Conservation (phyloP, 495 filamentous ascomycete genomes). For the Penicillium desertorum region DNA sequence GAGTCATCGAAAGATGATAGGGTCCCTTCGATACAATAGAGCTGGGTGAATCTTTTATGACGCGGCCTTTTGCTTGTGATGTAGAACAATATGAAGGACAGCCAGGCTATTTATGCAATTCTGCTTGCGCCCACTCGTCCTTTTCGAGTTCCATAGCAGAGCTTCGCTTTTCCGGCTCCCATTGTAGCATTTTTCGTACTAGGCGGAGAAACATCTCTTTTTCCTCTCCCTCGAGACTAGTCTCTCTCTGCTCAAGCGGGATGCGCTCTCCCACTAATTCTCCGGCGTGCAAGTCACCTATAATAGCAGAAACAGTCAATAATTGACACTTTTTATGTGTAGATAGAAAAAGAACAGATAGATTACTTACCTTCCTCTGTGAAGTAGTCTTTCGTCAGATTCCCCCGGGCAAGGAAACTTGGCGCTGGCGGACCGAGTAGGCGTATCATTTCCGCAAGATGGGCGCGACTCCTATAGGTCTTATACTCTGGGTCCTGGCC, state of each 20-base stretch:
- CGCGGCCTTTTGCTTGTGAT: too few relatives aligned
- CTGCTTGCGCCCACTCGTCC: constrained; percentile 15
- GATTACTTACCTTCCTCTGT: constrained; percentile 20
- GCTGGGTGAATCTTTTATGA: too few relatives aligned
- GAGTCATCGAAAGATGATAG: too few relatives aligned
- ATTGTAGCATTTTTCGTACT: constrained; percentile 20
- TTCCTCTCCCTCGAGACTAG: constrained; percentile 16
- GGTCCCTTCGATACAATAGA: too few relatives aligned
- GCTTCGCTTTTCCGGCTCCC: constrained; percentile 18
- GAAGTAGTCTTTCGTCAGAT: constrained; percentile 20
- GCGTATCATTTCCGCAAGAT: constrained; percentile 42
- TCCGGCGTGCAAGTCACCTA: constrained; percentile 23
- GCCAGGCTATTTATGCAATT: not conserved
- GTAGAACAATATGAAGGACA: too few relatives aligned
- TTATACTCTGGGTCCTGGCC: constrained; percentile 26
- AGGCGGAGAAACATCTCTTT: constrained; percentile 13
- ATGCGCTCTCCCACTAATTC: constrained; percentile 17
- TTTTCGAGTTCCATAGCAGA: constrained; percentile 15
- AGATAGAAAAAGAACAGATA: not conserved
- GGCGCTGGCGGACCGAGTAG: constrained; percentile 44
- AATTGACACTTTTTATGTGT: not conserved
- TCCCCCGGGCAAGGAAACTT: constrained; percentile 32
- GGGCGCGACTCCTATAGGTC: constrained; percentile 39
- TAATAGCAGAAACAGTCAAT: constrained; percentile 8
- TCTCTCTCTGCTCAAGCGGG: constrained; percentile 31